Evolutionary conservation across 2,329 filamentous ascomycete species (phyloP).

Genomic region (Dendryphion nanum): DNA sequence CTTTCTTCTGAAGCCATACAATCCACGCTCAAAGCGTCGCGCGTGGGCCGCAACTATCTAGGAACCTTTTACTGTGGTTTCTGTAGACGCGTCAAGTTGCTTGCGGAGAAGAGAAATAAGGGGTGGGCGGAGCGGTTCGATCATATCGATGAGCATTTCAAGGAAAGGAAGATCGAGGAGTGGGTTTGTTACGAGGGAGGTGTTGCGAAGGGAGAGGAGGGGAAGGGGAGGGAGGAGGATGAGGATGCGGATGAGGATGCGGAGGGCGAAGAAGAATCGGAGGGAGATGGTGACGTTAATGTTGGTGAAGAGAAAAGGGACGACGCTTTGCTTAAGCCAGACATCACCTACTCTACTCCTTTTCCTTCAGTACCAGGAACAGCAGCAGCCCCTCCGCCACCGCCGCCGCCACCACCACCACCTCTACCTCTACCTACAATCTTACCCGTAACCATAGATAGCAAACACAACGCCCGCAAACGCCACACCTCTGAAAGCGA

Average conservation of each 20-base stretch:
- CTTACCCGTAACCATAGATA: too few species aligned
- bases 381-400: too few species aligned
- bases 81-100: conserved; percentile 59
- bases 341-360: too few species aligned
- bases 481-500: too few species aligned
- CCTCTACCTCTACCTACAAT: too few species aligned
- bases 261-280: conserved; percentile 18
- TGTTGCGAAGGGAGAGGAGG: conserved; percentile 30
- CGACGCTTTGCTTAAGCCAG: too few species aligned
- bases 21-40: conserved; percentile 55
- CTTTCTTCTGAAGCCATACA: too few species aligned
- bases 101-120: conserved; percentile 50
- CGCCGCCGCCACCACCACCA: too few species aligned
- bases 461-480: too few species aligned
- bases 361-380: too few species aligned
- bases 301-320: too few species aligned
- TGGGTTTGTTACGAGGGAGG: conserved; percentile 52
- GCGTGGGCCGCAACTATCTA: conserved; percentile 64
- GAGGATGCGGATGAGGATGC: conserved; percentile 15
- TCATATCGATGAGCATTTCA: conserved; percentile 75
- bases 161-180: conserved; percentile 54
- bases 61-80: conserved; percentile 85
- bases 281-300: conserved; percentile 7
- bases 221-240: too few species aligned
- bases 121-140: conserved; percentile 63